Evolutionary conservation across 1,139 yeast genomes (phyloP), one percentile per base, ranked within the genome.

Genomic region (Nakaseomyces delphensis): DNA sequence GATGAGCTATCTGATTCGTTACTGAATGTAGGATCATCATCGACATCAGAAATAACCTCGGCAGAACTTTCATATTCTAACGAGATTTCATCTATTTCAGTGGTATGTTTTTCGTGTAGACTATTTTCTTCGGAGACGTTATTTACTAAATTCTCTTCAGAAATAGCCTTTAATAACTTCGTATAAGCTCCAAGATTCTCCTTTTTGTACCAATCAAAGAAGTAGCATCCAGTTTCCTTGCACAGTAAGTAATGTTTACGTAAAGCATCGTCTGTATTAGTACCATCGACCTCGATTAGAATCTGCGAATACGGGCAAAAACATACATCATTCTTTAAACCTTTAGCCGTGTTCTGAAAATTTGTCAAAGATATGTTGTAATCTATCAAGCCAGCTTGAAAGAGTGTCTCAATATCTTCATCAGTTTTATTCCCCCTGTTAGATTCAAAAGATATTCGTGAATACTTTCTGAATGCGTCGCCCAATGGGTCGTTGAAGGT

Each of bases 221-320:
- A 56, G 33, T 45, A 50, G 38, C 60, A 56, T 14, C 47, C 35
- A 1, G 56, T 56, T n/a, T 50, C 52, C 37, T 41, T 43, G 29
- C 51, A 44, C 18, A 45, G 41, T 21, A 42, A 43, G 30, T 39
- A 53, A 43, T 53, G 59, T n/a, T 43, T 49, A 39, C 43, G 39
- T 1, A 53, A 19, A n/a, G 51, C 47, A 11, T 14, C 19, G 8
- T 21, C 24, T 21, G 28, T 7, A 10, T 25, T 35, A 21, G 29
- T 16, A 42, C 38, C 4, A 30, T 9, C 27, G 15, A 28, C 48
- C 39, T 3, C 36, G 10, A 37, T 48, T 48, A 55, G 54, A 50
- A 10, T 49, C 30, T 45, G 55, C 44, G 59, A 55, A 33, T 52
- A 57, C n/a, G 55, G 46, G 43, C 62, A 57, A 36, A 47, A 55